Base-by-base conservation (phyloP, 1,284 basidiomycete genomes). In the Tetrapyrgos nigripes region DNA sequence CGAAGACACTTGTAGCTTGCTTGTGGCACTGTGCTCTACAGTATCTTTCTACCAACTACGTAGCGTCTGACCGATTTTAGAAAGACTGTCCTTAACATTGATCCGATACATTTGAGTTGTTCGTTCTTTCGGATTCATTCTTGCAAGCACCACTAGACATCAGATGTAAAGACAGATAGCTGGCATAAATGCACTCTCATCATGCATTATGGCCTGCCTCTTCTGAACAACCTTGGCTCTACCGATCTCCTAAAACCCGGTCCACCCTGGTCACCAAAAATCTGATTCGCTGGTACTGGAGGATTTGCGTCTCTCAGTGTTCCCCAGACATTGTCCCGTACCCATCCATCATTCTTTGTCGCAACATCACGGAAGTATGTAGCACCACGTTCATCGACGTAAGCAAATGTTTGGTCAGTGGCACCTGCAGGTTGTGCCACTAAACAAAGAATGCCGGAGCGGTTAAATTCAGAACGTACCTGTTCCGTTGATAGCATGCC, bases 271-370 rank as follows among this genome's bases (percentile, higher is more conserved):
- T 70, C 64, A 23, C 71, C 68, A 50, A 68, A 72, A 49, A 76
- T 72, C 62, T 76, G 74, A 44, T 69, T 65, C 24, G 52, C 53
- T 26, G 73, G 73, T 6, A 76, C 70, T 4, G 73, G 70, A 13
- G 74, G 74, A 64, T 72, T 74, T 24, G 51, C 62, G 53, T 70
- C 66, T 19, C 65, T 65, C 58, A 75, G 60, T 4, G 71, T 68
- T 14, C 75, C 76, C 76, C 75, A 76, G 5, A 78, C 75, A 19
- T 58, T 51, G 62, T 77, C 74, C 29, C 58, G 63, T 35, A 73
- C 68, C 74, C 74, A 76, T 9, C 74, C 73, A 57, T 78, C 76
- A 62, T 76, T 75, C 64, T 73, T 73, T 27, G 75, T 68, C 8
- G 70, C 71, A 48, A 72, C 62, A 44, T 73, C 70, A 46, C 74